Conservation (phyloP, 1,284 basidiomycete species). For the Austroboletus novae-zelandiae region DNA sequence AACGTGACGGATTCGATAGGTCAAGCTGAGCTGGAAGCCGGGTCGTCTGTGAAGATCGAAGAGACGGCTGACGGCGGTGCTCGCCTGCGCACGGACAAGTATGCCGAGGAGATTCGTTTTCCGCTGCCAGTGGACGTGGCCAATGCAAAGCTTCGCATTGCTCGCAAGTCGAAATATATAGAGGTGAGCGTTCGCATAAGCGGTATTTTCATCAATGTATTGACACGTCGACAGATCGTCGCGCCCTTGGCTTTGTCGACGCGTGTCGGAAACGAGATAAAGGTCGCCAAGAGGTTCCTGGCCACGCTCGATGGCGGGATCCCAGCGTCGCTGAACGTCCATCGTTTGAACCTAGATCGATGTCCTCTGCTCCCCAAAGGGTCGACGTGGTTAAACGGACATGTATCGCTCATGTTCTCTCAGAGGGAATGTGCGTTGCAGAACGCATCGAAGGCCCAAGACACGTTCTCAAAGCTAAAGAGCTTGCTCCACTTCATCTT, state of each 20-base stretch:
- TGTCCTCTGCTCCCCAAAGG: conserved; percentile 31
- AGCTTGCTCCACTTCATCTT: conserved; percentile 34
- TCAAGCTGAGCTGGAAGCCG: conserved; percentile 14
- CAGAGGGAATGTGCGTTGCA: conserved; percentile 19
- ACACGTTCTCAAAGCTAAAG: conserved; percentile 34
- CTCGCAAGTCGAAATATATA: conserved; percentile 50
- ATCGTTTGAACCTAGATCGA: conserved; percentile 38
- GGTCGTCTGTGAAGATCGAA: conserved; percentile 20
- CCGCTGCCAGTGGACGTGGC: conserved; percentile 35
- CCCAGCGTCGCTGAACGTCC: conserved; percentile 39
- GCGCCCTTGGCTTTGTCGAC: conserved; percentile 24
- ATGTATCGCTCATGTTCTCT: conserved; percentile 34
- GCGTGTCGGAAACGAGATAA: conserved; percentile 10
- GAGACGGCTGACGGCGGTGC: conserved; percentile 1
- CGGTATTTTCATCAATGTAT: not conserved
- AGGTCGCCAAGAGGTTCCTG: conserved; percentile 35
- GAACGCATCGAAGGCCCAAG: conserved; percentile 4
- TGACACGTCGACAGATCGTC: conserved; percentile 27
- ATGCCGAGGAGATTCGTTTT: conserved; percentile 18
- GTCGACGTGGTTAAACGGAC: conserved; percentile 31
- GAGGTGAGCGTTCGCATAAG: conserved; percentile 39
- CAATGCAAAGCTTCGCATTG: conserved; percentile 42
- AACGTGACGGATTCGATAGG: conserved; percentile 23
- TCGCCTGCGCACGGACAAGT: conserved; percentile 17
- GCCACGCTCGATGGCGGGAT: conserved; percentile 16